Evolutionary conservation across 1,284 basidiomycete genomes (phyloP), one percentile per base, ranked within the genome.

Genomic region (Microbotryomycetes sp.): DNA sequence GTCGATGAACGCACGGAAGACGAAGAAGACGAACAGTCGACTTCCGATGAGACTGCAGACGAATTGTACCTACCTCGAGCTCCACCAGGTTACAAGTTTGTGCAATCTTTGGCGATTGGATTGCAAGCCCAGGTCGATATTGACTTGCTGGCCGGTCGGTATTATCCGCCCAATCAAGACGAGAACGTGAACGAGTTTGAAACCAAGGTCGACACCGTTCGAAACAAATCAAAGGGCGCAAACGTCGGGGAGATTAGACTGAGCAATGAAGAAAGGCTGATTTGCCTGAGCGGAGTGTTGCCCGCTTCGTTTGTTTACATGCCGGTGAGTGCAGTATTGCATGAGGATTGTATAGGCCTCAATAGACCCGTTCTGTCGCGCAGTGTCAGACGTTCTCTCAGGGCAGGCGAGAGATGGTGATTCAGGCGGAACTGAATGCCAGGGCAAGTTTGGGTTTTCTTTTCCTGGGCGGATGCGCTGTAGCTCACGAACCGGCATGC

Each of bases 71-170:
- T 68, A 9, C 66, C 66, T 2, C 30, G 24, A 9, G 41, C 64
- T 13, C 64, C 66, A 0, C 46, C 51, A 3, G 66, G 66, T 2
- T 56, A 46, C 51, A 23, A 28, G 21, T 68, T 62, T 46, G 21
- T 45, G n/a, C 49, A 31, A 4, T 18, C 63, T n/a, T 61, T 61
- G 2, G 11, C 28, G 1, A 15, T 48, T 2, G 27, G 26, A 2
- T 5, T n/a, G 4, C 41, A 50, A 5, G 16, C 60, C 15, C 53
- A 51, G 23, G 0, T 52, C 50, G 29, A 49, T 5, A 4, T 59
- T 27, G 66, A 63, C 7, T 59, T 53, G 15, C 23, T 68, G 52
- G 66, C 57, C 7, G 64, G 64, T 16, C 48, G 66, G n/a, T 63
- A 64, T 49, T 62, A 66, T 50, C 54, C 57, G 2, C 41, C 61